Evolutionary conservation across 176 grass and related monocot species (phyloP).

Genomic region (Oryza nivara): DNA sequence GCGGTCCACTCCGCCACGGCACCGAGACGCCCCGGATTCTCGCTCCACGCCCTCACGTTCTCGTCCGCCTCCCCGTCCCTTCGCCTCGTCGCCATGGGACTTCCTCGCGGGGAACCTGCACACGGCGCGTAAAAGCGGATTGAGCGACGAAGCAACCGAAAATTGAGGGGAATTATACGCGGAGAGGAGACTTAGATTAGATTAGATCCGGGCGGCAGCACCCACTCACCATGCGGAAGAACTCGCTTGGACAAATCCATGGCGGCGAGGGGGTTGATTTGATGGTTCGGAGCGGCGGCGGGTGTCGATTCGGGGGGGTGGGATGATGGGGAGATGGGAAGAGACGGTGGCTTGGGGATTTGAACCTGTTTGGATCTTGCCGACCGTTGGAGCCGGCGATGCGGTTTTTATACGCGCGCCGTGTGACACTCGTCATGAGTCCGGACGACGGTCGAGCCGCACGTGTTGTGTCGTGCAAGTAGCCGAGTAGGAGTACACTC

Average conservation of each 20-base stretch:
- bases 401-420: background rate
- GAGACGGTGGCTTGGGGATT: slow-evolving; percentile 5
- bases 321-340: background rate
- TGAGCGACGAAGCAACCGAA: background rate
- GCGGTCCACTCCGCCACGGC: background rate
- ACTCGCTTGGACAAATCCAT: slow-evolving; percentile 41
- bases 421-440: background rate
- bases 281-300: background rate
- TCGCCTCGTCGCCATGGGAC: background rate
- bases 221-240: slow-evolving; percentile 22
- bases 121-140: background rate
- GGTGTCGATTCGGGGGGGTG: background rate
- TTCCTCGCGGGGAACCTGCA: slow-evolving; percentile 38
- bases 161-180: background rate
- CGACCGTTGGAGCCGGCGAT: slow-evolving; percentile 28
- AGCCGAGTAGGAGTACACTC: no score
- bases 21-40: background rate
- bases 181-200: background rate
- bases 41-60: slow-evolving; percentile 19
- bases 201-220: no score
- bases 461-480: background rate
- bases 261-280: slow-evolving; percentile 12
- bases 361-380: slow-evolving; percentile 27
- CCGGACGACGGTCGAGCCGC: background rate
- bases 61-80: slow-evolving; percentile 39